These are phyloP conservation scores for Berberis thunbergii DNA, from an alignment of 164 flowering plant genomes.

Conservation along the genomic window DNA sequence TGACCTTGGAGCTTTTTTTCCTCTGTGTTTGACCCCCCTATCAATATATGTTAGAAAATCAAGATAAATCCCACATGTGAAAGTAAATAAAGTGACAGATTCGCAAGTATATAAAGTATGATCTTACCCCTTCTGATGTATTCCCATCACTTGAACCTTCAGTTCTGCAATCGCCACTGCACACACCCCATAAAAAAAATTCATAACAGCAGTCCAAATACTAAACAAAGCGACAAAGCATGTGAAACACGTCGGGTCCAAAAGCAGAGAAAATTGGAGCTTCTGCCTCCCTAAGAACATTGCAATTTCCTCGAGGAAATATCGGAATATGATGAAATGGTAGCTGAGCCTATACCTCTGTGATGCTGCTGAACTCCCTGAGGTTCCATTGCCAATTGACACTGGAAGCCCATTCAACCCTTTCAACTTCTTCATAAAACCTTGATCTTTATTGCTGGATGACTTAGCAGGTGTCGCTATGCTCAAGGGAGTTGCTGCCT, in stretches of 20 bases:
- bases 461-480: too few relatives aligned
- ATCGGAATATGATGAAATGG: too few relatives aligned
- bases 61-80: background rate
- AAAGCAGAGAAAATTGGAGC: too few relatives aligned
- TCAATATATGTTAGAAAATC: background rate
- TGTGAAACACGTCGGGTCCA: background rate
- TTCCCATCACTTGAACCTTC: slow-evolving; percentile 75
- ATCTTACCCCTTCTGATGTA: slow-evolving; percentile 34
- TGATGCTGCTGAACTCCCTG: too few relatives aligned
- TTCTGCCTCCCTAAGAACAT: too few relatives aligned
- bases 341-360: too few relatives aligned
- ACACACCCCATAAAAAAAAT: background rate
- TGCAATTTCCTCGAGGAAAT: too few relatives aligned
- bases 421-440: too few relatives aligned
- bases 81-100: slow-evolving; percentile 4
- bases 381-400: too few relatives aligned
- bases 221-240: background rate
- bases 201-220: background rate
- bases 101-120: background rate
- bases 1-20: slow-evolving; percentile 56
- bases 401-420: too few relatives aligned
- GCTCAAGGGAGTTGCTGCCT: too few relatives aligned
- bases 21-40: slow-evolving; percentile 41
- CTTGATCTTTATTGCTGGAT: too few relatives aligned
- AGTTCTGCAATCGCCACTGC: slow-evolving; percentile 22